Base-by-base conservation (phyloP, 768 basidiomycete genomes). In the Boletus tomentosulus region DNA sequence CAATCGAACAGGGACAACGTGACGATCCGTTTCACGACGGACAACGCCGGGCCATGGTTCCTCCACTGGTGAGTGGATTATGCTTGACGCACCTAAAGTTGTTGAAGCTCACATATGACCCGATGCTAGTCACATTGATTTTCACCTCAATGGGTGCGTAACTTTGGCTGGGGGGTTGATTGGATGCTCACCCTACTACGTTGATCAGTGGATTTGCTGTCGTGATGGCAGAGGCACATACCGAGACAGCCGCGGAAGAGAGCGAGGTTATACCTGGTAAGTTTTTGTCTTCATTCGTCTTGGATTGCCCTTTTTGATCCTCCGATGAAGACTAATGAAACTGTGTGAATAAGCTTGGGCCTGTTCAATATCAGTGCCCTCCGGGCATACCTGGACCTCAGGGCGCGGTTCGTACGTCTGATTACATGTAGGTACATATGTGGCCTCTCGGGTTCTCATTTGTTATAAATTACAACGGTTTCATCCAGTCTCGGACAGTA, bases 11-110 rank as follows among this genome's bases (percentile, higher is more conserved):
- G 46, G 68, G 60, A 69, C 43, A 67, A 65, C 15, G 74, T 79
- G 16, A 80, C 79, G 0, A 73, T 89, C 28, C 78, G 85, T 10
- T 88, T 85, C 72, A 65, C 62, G 16, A 84, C 85, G 0, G 79
- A 87, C 64, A 88, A 87, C 65, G 76, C 84, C 0, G 60, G 62
- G 0, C 59, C 63, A 11, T 64, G 56, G 62, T 42, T 62, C 37
- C n/a, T 64, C 15, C 63, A 64, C 15, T 64, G 63, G 60, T 64
- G 37, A 48, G 62, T 51, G 6, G 8, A 12, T 19, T 47, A 4
- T 6, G 13, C 16, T 25, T 28, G 15, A 13, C 22, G 10, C 16
- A 3, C 13, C 5, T 28, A 19, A 4, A 30, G 6, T 13, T 30
- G 24, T 19, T 25, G 16, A 7, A 9, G 9, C 4, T 46, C 8